Evolutionary conservation across 108 stramenopile species (phyloP).

Genomic region (Discostella stelligeroides): DNA sequence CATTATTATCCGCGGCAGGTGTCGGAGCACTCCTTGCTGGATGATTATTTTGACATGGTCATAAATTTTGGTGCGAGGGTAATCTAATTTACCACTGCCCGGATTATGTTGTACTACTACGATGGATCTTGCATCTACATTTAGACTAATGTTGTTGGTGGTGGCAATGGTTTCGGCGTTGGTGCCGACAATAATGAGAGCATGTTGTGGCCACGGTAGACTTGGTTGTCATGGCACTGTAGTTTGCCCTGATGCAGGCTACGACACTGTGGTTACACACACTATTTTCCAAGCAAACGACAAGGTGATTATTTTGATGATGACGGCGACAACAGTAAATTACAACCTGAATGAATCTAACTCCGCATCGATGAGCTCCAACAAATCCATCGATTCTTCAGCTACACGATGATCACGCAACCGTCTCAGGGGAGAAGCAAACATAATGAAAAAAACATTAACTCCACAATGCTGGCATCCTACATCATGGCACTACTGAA

Average conservation of each 20-base stretch:
- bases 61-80: constrained; percentile 79
- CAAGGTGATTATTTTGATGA: background rate
- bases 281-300: constrained; percentile 5
- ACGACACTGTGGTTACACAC: no score
- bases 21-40: constrained; percentile 44
- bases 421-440: background rate
- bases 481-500: constrained; percentile 22
- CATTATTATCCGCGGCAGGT: background rate
- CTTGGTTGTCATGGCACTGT: constrained; percentile 78
- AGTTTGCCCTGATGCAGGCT: constrained; percentile 65
- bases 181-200: constrained; percentile 3
- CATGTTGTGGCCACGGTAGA: constrained; percentile 72
- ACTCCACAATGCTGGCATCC: constrained; percentile 28
- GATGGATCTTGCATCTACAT: constrained; percentile 5
- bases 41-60: constrained; percentile 73
- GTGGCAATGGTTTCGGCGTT: background rate
- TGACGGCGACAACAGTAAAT: background rate
- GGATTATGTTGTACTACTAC: constrained; percentile 27
- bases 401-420: no score
- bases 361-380: background rate
- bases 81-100: constrained; percentile 72
- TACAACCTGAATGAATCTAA: background rate
- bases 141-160: background rate
- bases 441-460: background rate
- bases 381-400: background rate